Percentiles rank a stretch among this genome's conserved stretches.
These are phyloP conservation scores for Nicotiana obtusifolia DNA, from an alignment of 257 asterid genomes.

Conservation along the genomic window DNA sequence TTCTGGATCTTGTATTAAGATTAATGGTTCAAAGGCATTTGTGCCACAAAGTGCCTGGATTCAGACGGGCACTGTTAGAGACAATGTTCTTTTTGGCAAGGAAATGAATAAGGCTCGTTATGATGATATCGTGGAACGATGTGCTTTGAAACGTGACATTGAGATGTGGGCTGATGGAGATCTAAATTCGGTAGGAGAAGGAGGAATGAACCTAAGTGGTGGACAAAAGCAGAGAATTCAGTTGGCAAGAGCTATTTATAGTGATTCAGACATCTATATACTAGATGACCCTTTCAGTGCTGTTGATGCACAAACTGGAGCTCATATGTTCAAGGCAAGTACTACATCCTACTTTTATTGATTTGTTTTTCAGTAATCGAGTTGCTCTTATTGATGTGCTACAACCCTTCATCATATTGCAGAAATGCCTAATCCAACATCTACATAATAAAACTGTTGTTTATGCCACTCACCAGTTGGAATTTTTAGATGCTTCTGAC, in stretches of 20 bases:
- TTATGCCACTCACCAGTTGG: constrained; percentile 82
- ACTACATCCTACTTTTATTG: neutral
- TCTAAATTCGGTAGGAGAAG: constrained; percentile 59
- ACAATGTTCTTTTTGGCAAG: constrained; percentile 75
- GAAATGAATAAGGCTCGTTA: constrained; percentile 49
- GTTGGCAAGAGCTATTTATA: constrained; percentile 76
- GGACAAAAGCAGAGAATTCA: constrained; percentile 87
- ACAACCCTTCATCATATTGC: constrained; percentile 20
- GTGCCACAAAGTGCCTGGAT: constrained; percentile 95
- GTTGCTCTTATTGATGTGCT: neutral
- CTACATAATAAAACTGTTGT: constrained; percentile 52
- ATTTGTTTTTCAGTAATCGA: neutral
- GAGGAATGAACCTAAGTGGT: constrained; percentile 72
- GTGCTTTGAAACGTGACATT: constrained; percentile 65
- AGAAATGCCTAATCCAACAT: constrained; percentile 68
- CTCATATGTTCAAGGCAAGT: constrained; percentile 74
- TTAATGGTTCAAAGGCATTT: constrained; percentile 64
- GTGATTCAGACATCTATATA: constrained; percentile 55
- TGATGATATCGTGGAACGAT: constrained; percentile 59
- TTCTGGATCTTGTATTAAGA: constrained; percentile 51
- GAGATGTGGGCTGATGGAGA: constrained; percentile 64
- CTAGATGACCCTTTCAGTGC: constrained; percentile 90
- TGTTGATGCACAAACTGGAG: constrained; percentile 84
- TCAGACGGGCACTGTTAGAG: constrained; percentile 72
- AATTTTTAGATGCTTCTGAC: constrained; percentile 65